These are phyloP conservation scores for Tripterygium wilfordii DNA, from an alignment of 177 flowering plant species.

Conservation along the genomic window DNA sequence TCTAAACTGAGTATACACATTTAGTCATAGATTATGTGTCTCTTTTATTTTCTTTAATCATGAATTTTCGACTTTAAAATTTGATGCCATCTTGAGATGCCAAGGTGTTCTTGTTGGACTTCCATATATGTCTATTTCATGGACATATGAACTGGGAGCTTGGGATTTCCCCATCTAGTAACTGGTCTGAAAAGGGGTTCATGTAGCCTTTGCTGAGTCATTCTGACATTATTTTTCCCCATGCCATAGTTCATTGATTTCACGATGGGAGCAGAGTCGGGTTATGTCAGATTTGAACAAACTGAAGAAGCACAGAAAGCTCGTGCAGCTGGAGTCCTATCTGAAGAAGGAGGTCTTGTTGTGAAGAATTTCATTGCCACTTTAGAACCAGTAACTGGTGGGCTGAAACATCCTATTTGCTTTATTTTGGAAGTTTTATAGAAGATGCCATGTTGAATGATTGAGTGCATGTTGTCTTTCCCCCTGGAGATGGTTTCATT, in stretches of 20 bases:
- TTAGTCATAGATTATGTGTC: too few species aligned
- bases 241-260: conserved; percentile 68
- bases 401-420: not conserved
- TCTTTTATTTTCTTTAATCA: too few species aligned
- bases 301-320: conserved; percentile 84
- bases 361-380: conserved; percentile 74
- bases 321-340: conserved; percentile 88
- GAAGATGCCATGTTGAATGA: not conserved
- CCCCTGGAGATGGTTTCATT: too few species aligned
- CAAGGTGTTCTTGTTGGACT: too few species aligned
- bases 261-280: conserved; percentile 73
- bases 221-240: not conserved
- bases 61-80: too few species aligned
- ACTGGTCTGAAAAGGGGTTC: too few species aligned
- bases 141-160: too few species aligned
- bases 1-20: not conserved
- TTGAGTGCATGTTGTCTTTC: too few species aligned
- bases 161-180: too few species aligned
- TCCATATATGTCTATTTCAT: too few species aligned
- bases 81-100: too few species aligned
- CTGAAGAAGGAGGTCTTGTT: conserved; percentile 65
- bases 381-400: conserved; percentile 87
- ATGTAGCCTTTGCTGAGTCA: too few species aligned
- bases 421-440: not conserved
- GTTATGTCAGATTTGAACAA: conserved; percentile 77